Conservation (phyloP, 2,329 filamentous ascomycete genomes). For the Oidium heveae region DNA sequence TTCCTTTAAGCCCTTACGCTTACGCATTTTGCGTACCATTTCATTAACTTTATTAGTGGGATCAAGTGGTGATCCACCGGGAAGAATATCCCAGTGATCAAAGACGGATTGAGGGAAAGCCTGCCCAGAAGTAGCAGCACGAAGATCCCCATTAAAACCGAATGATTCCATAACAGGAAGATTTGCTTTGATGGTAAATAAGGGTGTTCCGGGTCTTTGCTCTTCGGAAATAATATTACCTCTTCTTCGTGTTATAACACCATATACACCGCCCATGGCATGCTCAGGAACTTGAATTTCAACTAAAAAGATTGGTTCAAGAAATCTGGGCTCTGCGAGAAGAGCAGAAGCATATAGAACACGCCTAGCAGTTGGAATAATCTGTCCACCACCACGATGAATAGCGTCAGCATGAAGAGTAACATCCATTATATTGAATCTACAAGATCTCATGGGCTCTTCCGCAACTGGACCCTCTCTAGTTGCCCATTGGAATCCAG, state of each 20-base stretch:
- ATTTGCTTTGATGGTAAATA: slow-evolving; percentile 98
- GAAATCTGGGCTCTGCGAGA: slow-evolving; percentile 70
- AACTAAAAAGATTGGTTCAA: slow-evolving; percentile 95
- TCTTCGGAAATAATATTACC: slow-evolving; percentile 98
- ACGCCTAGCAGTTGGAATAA: slow-evolving; percentile 95
- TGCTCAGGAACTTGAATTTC: slow-evolving; percentile 97
- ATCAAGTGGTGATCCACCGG: slow-evolving; percentile 83
- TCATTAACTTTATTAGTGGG: slow-evolving; percentile 54
- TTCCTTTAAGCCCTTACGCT: slow-evolving; percentile 99
- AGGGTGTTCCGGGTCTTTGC: slow-evolving; percentile 93
- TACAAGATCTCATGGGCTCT: slow-evolving; percentile 89
- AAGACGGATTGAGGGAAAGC: slow-evolving; percentile 98
- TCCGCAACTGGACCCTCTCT: slow-evolving; percentile 93
- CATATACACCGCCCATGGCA: slow-evolving; percentile 99
- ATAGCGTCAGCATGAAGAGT: slow-evolving; percentile 99
- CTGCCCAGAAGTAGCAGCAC: slow-evolving; percentile 79
- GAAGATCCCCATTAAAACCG: slow-evolving; percentile 96
- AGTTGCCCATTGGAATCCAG: slow-evolving; percentile 99
- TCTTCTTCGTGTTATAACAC: slow-evolving; percentile 90
- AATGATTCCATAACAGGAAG: slow-evolving; percentile 92
- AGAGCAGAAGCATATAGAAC: slow-evolving; percentile 85
- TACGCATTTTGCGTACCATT: slow-evolving; percentile 74
- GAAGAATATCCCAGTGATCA: slow-evolving; percentile 93
- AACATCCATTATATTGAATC: slow-evolving; percentile 99
- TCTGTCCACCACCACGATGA: slow-evolving; percentile 96